Percentiles rank a stretch among this genome's conserved stretches.
phyloP scores from a whole-genome alignment of 2,329 filamentous ascomycete genomes.

The Apiospora aurea region DNA sequence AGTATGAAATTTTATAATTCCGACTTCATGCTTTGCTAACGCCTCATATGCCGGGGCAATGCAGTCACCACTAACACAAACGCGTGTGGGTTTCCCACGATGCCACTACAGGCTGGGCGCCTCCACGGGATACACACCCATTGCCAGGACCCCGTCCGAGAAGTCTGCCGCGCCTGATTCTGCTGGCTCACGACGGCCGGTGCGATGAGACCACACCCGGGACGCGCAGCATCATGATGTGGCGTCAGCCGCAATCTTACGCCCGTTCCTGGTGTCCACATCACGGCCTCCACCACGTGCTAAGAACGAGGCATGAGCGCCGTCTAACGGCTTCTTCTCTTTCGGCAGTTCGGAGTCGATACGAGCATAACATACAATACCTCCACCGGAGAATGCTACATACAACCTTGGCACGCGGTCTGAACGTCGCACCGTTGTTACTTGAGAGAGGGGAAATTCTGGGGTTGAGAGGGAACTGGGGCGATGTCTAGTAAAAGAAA shows the following conservation, averaged over 20 bases:
- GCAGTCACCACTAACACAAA: neutral
- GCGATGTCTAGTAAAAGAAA: neutral
- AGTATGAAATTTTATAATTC: neutral
- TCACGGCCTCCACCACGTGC: neutral
- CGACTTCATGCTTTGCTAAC: neutral
- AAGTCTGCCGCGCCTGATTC: neutral
- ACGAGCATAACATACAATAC: neutral
- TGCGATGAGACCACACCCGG: neutral
- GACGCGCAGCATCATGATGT: neutral
- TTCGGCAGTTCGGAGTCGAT: neutral
- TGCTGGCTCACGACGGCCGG: neutral
- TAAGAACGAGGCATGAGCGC: neutral
- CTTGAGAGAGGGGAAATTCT: neutral
- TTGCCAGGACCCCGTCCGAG: neutral
- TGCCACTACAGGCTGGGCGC: neutral
- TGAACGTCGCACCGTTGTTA: neutral
- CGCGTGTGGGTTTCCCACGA: too few relatives aligned
- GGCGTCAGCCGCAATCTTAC: neutral
- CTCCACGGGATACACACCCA: neutral
- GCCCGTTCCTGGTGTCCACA: neutral
- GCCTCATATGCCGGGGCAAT: neutral
- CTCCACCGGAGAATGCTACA: neutral
- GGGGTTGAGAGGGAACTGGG: neutral
- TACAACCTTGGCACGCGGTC: neutral
- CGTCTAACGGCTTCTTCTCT: neutral